These are phyloP conservation scores for Primulina eburnea DNA, from an alignment of 257 asterid genomes.

Conservation along the genomic window DNA sequence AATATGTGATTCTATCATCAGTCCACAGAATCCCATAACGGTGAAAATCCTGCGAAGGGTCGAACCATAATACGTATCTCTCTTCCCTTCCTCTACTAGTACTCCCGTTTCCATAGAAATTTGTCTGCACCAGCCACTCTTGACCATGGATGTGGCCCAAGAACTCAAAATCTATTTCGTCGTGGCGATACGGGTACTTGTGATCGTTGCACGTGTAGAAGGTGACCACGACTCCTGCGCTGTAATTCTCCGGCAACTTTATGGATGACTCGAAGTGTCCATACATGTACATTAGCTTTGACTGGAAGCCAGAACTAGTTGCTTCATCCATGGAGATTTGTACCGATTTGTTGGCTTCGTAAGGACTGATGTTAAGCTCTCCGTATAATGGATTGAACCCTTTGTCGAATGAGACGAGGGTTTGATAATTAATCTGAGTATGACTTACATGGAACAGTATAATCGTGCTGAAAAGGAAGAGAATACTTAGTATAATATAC, in stretches of 20 bases:
- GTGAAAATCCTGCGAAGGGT: constrained; percentile 41
- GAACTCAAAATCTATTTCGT: constrained; percentile 46
- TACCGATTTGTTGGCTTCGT: constrained; percentile 33
- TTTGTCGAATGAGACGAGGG: constrained; percentile 21
- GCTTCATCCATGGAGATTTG: constrained; percentile 35
- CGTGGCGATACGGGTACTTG: constrained; percentile 32
- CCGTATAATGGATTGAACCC: constrained; percentile 39
- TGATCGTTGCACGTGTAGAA: constrained; percentile 36
- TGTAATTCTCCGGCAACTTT: constrained; percentile 36
- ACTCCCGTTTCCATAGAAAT: constrained; percentile 42
- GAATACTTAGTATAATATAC: background rate
- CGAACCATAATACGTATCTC: constrained; percentile 36
- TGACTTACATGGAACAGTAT: constrained; percentile 6
- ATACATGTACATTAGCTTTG: constrained; percentile 30
- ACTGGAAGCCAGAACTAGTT: constrained; percentile 40
- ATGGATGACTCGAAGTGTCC: constrained; percentile 39
- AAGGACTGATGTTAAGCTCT: constrained; percentile 27
- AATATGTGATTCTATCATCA: constrained; percentile 24
- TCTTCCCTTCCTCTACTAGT: constrained; percentile 40
- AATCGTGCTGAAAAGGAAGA: background rate
- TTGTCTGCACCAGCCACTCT: constrained; percentile 38
- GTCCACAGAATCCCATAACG: constrained; percentile 40
- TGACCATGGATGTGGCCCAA: constrained; percentile 34
- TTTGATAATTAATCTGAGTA: background rate
- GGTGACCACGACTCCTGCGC: constrained; percentile 45